phyloP scores from a whole-genome alignment of 768 basidiomycete species.

The Rhodosporidiobolus sp. region DNA sequence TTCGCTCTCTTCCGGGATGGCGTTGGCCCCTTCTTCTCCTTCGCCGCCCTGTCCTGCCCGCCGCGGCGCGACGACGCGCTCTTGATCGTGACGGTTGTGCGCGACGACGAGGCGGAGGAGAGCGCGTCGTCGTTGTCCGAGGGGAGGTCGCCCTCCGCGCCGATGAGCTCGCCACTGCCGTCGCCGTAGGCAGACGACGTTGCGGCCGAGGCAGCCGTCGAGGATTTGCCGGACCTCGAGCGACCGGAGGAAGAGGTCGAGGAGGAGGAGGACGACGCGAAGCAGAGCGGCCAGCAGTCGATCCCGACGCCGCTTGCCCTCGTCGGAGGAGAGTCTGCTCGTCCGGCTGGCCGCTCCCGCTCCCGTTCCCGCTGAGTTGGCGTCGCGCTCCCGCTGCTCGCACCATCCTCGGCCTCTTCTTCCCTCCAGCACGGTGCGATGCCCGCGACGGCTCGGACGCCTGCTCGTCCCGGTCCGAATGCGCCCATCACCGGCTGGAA shows the following conservation, averaged over 20 bases:
- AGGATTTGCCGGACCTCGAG: background rate
- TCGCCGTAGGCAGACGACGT: background rate
- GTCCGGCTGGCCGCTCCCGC: too few relatives aligned
- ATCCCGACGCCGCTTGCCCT: background rate
- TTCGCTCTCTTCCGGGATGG: background rate
- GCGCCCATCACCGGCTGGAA: constrained; percentile 9
- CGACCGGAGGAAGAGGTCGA: too few relatives aligned
- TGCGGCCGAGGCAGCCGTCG: background rate
- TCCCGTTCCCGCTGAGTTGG: background rate
- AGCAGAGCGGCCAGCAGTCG: constrained; percentile 7
- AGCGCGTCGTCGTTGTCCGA: background rate
- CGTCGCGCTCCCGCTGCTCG: background rate
- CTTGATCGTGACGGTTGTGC: background rate
- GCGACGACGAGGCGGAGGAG: background rate
- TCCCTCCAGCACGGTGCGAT: background rate
- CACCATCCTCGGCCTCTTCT: background rate
- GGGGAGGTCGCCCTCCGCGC: background rate
- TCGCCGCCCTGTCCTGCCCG: background rate
- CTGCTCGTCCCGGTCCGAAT: constrained; percentile 18
- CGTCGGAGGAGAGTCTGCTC: too few relatives aligned
- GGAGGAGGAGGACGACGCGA: background rate
- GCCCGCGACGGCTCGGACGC: constrained; percentile 13
- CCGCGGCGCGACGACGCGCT: background rate
- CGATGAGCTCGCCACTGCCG: background rate
- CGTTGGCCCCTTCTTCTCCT: background rate